Evolutionary conservation across 163 green algal genomes (phyloP).

Genomic region (Chloroidium sp.): DNA sequence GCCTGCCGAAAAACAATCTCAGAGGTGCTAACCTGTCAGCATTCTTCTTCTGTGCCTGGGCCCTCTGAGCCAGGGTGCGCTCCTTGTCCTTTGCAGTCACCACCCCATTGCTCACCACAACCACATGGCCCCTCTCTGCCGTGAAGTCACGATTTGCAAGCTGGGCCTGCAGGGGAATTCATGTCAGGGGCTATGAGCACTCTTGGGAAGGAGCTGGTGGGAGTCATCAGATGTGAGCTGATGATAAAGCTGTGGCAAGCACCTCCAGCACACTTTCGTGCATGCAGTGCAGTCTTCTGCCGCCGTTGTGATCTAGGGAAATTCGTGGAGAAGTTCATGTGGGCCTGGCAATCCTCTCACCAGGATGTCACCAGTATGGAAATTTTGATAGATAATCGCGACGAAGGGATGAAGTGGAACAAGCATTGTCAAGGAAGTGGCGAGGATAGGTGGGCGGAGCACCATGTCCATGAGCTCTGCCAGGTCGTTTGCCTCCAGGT

Average conservation of each 20-base stretch:
- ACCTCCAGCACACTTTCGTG: too few relatives aligned
- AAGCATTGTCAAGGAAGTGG: too few relatives aligned
- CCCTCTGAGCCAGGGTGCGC: slow-evolving; percentile 31
- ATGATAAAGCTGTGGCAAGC: too few relatives aligned
- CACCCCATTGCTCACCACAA: slow-evolving; percentile 56
- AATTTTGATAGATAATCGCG: not conserved
- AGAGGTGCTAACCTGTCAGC: slow-evolving; percentile 24
- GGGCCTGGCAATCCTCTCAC: not conserved
- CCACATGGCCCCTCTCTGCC: slow-evolving; percentile 60
- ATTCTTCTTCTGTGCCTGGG: slow-evolving; percentile 46
- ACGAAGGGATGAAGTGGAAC: too few relatives aligned
- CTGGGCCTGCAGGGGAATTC: slow-evolving; percentile 46
- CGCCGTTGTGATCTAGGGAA: too few relatives aligned
- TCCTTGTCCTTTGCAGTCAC: slow-evolving; percentile 27
- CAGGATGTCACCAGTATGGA: not conserved
- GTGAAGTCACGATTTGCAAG: slow-evolving; percentile 84
- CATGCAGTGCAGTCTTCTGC: too few relatives aligned
- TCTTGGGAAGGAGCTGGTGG: too few relatives aligned
- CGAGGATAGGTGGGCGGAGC: not conserved
- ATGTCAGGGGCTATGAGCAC: not conserved
- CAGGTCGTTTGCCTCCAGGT: slow-evolving; percentile 84
- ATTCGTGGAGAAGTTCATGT: too few relatives aligned
- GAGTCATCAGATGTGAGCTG: too few relatives aligned
- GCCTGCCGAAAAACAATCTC: not conserved
- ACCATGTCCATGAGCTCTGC: slow-evolving; percentile 94